Conservation (phyloP, 495 filamentous ascomycete species). For the Trypethelium eluteriae region DNA sequence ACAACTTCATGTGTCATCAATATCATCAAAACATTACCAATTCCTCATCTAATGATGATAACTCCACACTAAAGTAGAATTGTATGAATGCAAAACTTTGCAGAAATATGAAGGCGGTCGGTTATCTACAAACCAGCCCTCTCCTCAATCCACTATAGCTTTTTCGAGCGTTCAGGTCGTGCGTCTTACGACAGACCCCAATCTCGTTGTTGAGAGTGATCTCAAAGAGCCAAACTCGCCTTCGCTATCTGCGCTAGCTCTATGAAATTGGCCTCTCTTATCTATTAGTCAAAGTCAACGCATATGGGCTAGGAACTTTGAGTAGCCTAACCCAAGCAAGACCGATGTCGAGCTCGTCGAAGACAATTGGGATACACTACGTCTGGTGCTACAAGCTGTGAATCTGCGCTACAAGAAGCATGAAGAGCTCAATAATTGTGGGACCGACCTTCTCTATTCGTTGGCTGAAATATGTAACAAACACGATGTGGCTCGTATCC, state of each 20-base stretch:
- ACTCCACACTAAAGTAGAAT: too few species aligned
- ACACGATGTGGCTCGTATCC: background rate
- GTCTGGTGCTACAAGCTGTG: background rate
- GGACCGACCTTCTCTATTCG: background rate
- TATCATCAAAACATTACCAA: too few species aligned
- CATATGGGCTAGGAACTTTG: too few species aligned
- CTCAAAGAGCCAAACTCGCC: background rate
- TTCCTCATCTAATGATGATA: too few species aligned
- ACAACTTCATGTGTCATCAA: too few species aligned
- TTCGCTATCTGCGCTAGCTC: background rate
- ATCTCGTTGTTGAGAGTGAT: background rate
- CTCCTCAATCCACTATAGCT: background rate
- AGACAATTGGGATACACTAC: background rate
- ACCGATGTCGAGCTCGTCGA: slow-evolving; percentile 1
- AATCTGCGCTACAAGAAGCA: background rate
- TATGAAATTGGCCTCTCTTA: background rate
- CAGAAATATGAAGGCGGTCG: too few species aligned
- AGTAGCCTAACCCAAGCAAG: background rate
- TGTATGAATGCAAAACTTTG: too few species aligned
- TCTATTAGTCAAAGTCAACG: background rate
- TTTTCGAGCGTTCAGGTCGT: background rate
- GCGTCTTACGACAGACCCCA: background rate
- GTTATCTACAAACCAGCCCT: too few species aligned
- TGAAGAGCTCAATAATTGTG: background rate
- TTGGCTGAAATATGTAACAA: background rate